A percentile compares a stretch with the other conserved stretches of the same genome.
phyloP scores from a whole-genome alignment of 2,329 filamentous ascomycete species.

The Sordariomycetes sp. region DNA sequence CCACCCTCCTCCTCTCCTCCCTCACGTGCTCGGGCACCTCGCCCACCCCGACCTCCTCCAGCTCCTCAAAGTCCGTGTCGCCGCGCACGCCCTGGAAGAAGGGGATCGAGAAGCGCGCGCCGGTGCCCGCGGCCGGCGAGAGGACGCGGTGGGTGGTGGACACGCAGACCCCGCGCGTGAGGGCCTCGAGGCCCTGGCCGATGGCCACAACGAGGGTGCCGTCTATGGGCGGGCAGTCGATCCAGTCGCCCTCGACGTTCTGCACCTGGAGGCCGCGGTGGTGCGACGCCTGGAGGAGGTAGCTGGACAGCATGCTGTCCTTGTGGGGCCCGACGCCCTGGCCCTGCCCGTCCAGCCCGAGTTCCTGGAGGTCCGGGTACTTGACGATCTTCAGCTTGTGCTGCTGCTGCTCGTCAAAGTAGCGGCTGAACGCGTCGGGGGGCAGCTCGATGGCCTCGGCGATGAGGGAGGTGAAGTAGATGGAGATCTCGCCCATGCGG shows the following conservation, averaged over 20 bases:
- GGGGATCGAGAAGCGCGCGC: conserved; percentile 67
- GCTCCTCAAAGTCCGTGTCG: conserved; percentile 68
- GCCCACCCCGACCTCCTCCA: conserved; percentile 50
- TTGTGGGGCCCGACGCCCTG: conserved; percentile 72
- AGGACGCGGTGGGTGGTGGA: conserved; percentile 76
- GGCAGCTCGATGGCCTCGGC: conserved; percentile 74
- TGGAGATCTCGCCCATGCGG: conserved; percentile 62
- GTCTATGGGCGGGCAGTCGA: conserved; percentile 66
- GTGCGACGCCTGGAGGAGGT: conserved; percentile 68
- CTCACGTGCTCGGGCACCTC: conserved; percentile 50
- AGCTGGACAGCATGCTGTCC: conserved; percentile 74
- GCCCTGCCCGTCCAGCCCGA: conserved; percentile 36
- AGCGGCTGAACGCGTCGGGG: conserved; percentile 59
- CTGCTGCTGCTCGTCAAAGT: conserved; percentile 66
- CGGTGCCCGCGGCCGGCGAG: conserved; percentile 58
- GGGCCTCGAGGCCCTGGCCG: conserved; percentile 75
- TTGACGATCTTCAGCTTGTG: conserved; percentile 87
- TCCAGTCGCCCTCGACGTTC: conserved; percentile 68
- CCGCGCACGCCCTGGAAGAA: conserved; percentile 84
- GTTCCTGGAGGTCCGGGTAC: conserved; percentile 62
- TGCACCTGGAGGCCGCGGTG: conserved; percentile 75
- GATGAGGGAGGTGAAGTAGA: conserved; percentile 67
- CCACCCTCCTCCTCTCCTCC: conserved; percentile 47
- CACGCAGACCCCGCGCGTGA: conserved; percentile 74
- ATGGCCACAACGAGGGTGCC: conserved; percentile 81